A percentile compares a stretch with the other conserved stretches of the same genome.
Evolutionary conservation across 495 filamentous ascomycete genomes (phyloP).

Genomic region (Baudoinia panamericana): DNA sequence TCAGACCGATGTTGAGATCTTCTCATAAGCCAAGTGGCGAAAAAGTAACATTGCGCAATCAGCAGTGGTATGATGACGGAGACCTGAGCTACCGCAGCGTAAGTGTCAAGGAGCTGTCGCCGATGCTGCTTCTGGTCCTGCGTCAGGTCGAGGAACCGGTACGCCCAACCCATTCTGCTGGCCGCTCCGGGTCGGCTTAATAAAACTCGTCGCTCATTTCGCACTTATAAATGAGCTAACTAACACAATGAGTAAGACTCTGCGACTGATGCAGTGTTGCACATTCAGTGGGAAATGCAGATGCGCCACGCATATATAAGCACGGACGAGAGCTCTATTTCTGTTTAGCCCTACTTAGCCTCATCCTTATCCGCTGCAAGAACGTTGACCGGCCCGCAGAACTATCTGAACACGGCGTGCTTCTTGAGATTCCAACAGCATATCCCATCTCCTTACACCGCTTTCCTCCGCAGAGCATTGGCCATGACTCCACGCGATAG

Average conservation of each 20-base stretch:
- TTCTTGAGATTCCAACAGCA: too few species aligned
- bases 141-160: conserved; percentile 23
- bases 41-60: conserved; percentile 17
- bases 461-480: conserved; percentile 3
- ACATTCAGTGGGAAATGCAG: too few species aligned
- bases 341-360: too few species aligned
- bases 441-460: too few species aligned
- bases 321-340: too few species aligned
- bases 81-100: conserved; percentile 22
- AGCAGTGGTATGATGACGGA: conserved; percentile 23
- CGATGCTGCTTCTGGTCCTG: conserved; percentile 23
- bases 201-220: neutral
- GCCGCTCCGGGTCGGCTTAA: neutral
- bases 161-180: conserved; percentile 21
- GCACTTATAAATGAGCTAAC: neutral
- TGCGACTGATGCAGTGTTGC: too few species aligned
- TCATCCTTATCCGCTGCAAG: too few species aligned
- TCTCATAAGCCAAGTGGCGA: conserved; percentile 14
- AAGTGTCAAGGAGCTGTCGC: conserved; percentile 22
- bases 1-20: conserved; percentile 3
- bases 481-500: neutral
- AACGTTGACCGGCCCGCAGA: too few species aligned
- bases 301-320: too few species aligned
- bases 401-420: too few species aligned
- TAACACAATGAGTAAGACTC: too few species aligned